These are phyloP conservation scores for Aspergillus ochraceoroseus DNA, from an alignment of 2,329 filamentous ascomycete species.

Conservation along the genomic window DNA sequence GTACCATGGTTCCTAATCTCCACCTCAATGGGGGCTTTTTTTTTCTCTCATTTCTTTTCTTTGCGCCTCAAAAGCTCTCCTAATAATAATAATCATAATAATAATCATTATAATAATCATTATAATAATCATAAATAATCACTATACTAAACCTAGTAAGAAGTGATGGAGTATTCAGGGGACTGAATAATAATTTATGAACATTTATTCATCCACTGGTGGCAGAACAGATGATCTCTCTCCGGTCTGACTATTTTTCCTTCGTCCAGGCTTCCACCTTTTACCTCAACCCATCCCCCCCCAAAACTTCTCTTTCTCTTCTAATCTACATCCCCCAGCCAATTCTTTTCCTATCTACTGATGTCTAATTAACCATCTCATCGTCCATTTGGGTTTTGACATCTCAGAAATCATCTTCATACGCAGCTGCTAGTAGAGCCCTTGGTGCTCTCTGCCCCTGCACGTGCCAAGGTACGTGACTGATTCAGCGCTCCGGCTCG, in stretches of 20 bases:
- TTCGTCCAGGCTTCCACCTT: background rate
- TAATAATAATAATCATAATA: too few relatives aligned
- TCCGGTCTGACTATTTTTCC: background rate
- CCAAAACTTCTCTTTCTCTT: conserved; percentile 2
- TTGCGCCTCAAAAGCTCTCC: too few relatives aligned
- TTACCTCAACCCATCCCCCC: background rate
- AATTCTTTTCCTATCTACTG: background rate
- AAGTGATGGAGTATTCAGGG: too few relatives aligned
- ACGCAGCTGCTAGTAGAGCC: conserved; percentile 5
- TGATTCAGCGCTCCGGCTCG: conserved; percentile 9
- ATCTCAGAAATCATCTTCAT: background rate
- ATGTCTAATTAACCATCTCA: background rate
- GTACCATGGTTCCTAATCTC: conserved; percentile 9
- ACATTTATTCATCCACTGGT: too few relatives aligned
- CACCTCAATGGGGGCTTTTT: too few relatives aligned
- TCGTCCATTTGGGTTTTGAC: conserved; percentile 1
- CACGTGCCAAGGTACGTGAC: conserved; percentile 21
- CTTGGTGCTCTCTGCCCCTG: conserved; percentile 14
- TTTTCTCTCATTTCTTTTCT: too few relatives aligned
- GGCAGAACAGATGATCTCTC: too few relatives aligned
- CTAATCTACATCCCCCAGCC: conserved; percentile 2
- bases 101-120: too few relatives aligned
- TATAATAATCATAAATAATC: too few relatives aligned
- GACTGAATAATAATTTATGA: too few relatives aligned
- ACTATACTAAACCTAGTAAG: too few relatives aligned